Conservation (phyloP, 2,329 filamentous ascomycete genomes). For the Alternaria rosae region DNA sequence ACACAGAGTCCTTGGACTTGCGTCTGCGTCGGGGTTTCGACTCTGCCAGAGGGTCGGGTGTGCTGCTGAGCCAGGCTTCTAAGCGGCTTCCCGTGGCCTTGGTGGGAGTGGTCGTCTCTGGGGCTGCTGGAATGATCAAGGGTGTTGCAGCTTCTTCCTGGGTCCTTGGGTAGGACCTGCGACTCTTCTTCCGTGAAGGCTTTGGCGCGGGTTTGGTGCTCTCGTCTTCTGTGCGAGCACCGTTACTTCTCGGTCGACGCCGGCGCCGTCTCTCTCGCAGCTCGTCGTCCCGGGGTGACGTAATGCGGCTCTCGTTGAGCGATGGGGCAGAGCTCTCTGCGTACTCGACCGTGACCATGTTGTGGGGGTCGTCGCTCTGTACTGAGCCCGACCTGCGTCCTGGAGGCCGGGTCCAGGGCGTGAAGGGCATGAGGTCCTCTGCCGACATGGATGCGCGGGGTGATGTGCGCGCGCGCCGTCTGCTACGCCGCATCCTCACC, state of each 20-base stretch:
- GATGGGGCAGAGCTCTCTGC: conserved; percentile 29
- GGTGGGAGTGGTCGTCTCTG: conserved; percentile 44
- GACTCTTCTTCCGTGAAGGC: conserved; percentile 28
- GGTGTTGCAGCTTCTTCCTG: conserved; percentile 30
- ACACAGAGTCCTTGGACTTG: conserved; percentile 41
- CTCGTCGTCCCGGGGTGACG: conserved; percentile 30
- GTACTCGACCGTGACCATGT: conserved; percentile 41
- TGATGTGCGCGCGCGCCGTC: conserved; percentile 39
- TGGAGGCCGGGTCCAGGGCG: conserved; percentile 22
- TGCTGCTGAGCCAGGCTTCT: conserved; percentile 67
- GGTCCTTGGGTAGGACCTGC: conserved; percentile 35
- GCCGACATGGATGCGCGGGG: conserved; percentile 43
- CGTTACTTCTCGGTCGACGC: conserved; percentile 35
- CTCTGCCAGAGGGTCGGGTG: conserved; percentile 64
- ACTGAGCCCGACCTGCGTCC: conserved; percentile 35
- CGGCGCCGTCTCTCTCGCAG: conserved; percentile 39
- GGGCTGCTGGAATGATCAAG: conserved; percentile 23
- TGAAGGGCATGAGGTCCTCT: conserved; percentile 36
- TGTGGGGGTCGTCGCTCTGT: conserved; percentile 30
- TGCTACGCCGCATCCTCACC: conserved; percentile 39
- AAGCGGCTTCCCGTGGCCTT: conserved; percentile 62
- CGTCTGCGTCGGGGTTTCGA: conserved; percentile 48
- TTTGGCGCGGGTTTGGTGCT: conserved; percentile 29
- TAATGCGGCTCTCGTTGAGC: conserved; percentile 15
- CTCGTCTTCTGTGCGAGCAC: conserved; percentile 35